A percentile compares a stretch with the other conserved stretches of the same genome.
Evolutionary conservation across 495 filamentous ascomycete species (phyloP).

Genomic region (Podospora australis): DNA sequence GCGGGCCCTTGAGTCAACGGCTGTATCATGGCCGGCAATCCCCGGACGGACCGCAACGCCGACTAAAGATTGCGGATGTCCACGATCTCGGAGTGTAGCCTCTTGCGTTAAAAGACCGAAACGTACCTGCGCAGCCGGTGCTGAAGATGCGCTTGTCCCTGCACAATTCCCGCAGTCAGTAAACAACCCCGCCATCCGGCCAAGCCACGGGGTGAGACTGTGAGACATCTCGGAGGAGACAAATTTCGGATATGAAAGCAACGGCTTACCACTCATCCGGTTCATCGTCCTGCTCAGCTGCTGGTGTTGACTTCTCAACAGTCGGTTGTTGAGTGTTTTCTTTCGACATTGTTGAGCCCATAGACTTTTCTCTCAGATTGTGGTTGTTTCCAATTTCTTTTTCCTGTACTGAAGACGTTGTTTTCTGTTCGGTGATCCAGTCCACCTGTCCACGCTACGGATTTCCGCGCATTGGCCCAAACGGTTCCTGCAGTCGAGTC

Average conservation of each 20-base stretch:
- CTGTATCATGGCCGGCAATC: constrained; percentile 5
- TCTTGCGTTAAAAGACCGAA: neutral
- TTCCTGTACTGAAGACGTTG: neutral
- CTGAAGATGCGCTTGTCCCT: constrained; percentile 94
- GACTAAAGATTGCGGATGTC: too few species aligned
- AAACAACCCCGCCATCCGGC: constrained; percentile 1
- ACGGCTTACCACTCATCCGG: constrained; percentile 82
- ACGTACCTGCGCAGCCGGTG: constrained; percentile 83
- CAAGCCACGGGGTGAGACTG: neutral
- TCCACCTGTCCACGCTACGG: neutral
- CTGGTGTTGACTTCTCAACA: constrained; percentile 19
- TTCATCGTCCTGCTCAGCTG: constrained; percentile 64
- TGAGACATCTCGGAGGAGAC: neutral
- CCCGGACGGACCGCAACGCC: neutral
- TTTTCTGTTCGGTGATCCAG: neutral
- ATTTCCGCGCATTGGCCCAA: constrained; percentile 2
- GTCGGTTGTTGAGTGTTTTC: constrained; percentile 22
- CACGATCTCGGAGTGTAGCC: too few species aligned
- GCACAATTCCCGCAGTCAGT: constrained; percentile 11
- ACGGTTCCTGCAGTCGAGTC: neutral
- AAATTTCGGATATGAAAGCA: neutral
- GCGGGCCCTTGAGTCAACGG: constrained; percentile 3
- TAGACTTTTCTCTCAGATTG: neutral
- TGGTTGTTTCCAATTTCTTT: neutral
- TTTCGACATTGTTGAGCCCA: neutral